Evolutionary conservation across 2,329 filamentous ascomycete genomes (phyloP), one percentile per base, ranked within the genome.

Genomic region (Cercospora zeae-maydis): DNA sequence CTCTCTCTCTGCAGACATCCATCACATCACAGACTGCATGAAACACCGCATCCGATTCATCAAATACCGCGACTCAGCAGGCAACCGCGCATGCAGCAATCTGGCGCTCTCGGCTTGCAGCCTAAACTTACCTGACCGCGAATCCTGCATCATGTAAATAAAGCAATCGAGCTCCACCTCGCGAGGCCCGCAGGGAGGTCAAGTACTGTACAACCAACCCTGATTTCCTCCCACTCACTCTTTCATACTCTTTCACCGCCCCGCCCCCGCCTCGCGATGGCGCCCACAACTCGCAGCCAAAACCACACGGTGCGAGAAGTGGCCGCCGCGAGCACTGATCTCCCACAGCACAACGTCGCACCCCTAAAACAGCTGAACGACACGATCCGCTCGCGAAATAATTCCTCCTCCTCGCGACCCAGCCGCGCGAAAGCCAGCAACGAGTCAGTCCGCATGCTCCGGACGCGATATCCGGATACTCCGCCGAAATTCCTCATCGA

Each of bases 401-500:
- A 54, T 19, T 31, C 21, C 1, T 51, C 60, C 11, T 51, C 60
- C 11, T 27, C 53, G n/a, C 49, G 31, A 42, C 37, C n/a, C 13
- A 56, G 37, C 3, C 37, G 34, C 45, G 19, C 52, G 7, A 47
- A 47, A 27, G 3, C 42, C 11, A 59, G 49, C n/a, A 39, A 31
- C 13, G 45, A 37, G 7, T 53, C 57, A 0, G 16, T 52, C 3
- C 39, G 31, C 9, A 49, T 59, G 42, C 24, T 59, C 8, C 57
- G 57, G 52, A 47, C 11, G 21, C 51, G 52, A 59, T 60, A 63
- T 30, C 58, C 65, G 0, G 65, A 69, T 31, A 66, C 65, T 39
- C 66, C 66, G 14, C 70, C 70, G 10, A 64, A 65, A 39, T 73
- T 71, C 65, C 65, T 67, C 11, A 86, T 87, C 66, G 80, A 87